A percentile compares a stretch with the other conserved stretches of the same genome.
Evolutionary conservation across 1,139 yeast species (phyloP).

Genomic region (Geotrichum australiense): DNA sequence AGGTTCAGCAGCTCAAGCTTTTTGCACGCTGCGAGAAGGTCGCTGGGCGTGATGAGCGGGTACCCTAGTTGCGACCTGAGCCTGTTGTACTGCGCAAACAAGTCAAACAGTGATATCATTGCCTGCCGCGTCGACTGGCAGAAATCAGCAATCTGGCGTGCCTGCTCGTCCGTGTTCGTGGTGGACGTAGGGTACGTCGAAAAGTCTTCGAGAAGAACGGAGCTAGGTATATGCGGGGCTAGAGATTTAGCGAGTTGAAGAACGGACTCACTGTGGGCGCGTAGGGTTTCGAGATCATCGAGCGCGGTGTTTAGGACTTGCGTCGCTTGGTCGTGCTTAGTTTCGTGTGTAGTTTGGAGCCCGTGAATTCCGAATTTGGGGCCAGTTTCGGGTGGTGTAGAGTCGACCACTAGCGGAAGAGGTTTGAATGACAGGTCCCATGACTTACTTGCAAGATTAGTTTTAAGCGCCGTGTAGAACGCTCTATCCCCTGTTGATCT

Average conservation of each 20-base stretch:
- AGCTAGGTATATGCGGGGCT: conserved; percentile 25
- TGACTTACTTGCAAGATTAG: conserved; percentile 23
- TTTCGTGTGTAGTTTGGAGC: conserved; percentile 54
- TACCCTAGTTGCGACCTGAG: conserved; percentile 44
- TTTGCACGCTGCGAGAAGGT: conserved; percentile 47
- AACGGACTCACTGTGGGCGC: conserved; percentile 72
- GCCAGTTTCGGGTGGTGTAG: not conserved
- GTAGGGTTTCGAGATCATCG: conserved; percentile 68
- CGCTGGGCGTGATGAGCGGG: conserved; percentile 52
- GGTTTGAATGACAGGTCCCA: conserved; percentile 18
- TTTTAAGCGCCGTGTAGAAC: conserved; percentile 29
- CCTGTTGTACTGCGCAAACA: conserved; percentile 55
- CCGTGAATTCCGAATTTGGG: conserved; percentile 55
- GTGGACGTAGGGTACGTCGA: conserved; percentile 23
- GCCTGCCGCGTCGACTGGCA: conserved; percentile 25
- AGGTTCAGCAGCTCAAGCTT: not conserved
- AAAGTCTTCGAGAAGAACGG: conserved; percentile 22
- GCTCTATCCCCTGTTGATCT: conserved; percentile 32
- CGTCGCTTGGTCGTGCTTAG: conserved; percentile 54
- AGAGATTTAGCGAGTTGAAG: conserved; percentile 51
- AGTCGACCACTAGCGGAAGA: not conserved
- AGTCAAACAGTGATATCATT: conserved; percentile 51
- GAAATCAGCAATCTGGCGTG: conserved; percentile 56
- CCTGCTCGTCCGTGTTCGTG: conserved; percentile 42
- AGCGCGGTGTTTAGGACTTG: conserved; percentile 59